Percentiles rank a stretch among this genome's conserved stretches.
phyloP scores from a whole-genome alignment of 176 grass and related monocot species.

The Hsuehochloa calcarea region DNA sequence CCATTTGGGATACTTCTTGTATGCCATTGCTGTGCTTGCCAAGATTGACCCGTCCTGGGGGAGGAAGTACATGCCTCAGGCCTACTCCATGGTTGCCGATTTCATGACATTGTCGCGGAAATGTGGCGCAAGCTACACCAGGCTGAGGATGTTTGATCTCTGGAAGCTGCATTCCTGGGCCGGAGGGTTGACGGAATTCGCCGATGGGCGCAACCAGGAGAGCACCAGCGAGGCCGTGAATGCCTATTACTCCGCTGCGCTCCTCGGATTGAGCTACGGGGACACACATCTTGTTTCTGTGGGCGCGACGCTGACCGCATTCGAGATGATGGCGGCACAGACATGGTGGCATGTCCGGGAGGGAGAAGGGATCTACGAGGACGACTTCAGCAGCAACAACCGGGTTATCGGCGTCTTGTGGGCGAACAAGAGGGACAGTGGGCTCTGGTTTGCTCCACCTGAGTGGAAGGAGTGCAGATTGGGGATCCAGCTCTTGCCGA shows the following conservation, averaged over 20 bases:
- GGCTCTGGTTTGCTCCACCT: conserved; percentile 83
- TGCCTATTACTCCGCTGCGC: conserved; percentile 72
- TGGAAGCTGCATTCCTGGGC: conserved; percentile 99
- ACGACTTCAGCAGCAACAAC: conserved; percentile 68
- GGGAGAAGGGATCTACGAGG: conserved; percentile 63
- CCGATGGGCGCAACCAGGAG: conserved; percentile 89
- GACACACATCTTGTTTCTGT: conserved; percentile 62
- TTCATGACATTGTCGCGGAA: conserved; percentile 84
- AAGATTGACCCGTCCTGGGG: conserved; percentile 86
- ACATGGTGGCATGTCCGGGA: conserved; percentile 89
- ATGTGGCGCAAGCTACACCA: conserved; percentile 47
- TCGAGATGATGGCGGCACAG: conserved; percentile 79
- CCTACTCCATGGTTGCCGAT: conserved; percentile 76
- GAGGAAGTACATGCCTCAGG: conserved; percentile 78
- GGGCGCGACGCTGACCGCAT: conserved; percentile 58
- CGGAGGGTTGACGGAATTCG: conserved; percentile 80
- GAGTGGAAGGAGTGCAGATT: conserved; percentile 83
- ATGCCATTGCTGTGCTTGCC: conserved; percentile 82
- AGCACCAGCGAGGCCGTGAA: conserved; percentile 93
- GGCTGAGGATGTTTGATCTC: conserved; percentile 71
- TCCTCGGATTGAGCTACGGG: conserved; percentile 80
- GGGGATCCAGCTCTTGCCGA: conserved; percentile 75
- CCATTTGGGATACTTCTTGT: conserved; percentile 95
- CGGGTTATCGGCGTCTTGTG: conserved; percentile 67
- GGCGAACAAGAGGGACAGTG: conserved; percentile 94